phyloP scores from a whole-genome alignment of 768 basidiomycete species.

The Agrocybe chaxingu region DNA sequence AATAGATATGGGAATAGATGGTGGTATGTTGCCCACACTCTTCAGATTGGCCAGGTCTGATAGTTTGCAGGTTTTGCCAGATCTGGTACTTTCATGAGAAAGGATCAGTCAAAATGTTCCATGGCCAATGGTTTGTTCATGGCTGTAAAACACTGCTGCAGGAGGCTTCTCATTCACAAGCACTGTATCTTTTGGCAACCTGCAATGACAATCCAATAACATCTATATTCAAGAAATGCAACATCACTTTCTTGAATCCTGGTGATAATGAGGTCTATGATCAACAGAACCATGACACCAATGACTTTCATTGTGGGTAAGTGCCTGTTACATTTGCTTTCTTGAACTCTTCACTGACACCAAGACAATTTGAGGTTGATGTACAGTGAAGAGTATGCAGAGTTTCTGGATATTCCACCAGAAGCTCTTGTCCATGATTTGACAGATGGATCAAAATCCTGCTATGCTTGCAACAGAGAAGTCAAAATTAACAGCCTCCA shows the following conservation, averaged over 20 bases:
- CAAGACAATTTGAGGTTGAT: slow-evolving; percentile 33
- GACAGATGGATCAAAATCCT: slow-evolving; percentile 24
- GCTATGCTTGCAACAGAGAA: slow-evolving; percentile 46
- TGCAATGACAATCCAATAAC: slow-evolving; percentile 57
- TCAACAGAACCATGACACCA: slow-evolving; percentile 30
- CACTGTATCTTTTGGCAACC: slow-evolving; percentile 49
- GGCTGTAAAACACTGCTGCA: slow-evolving; percentile 65
- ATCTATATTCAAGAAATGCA: slow-evolving; percentile 57
- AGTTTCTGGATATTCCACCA: slow-evolving; percentile 44
- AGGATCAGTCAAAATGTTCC: slow-evolving; percentile 47
- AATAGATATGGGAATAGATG: slow-evolving; percentile 56
- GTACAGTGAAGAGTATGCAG: slow-evolving; percentile 46
- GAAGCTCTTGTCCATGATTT: slow-evolving; percentile 16
- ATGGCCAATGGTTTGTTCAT: slow-evolving; percentile 71
- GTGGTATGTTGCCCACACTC: slow-evolving; percentile 43
- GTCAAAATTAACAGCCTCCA: slow-evolving; percentile 20
- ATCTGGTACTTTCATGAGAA: slow-evolving; percentile 62
- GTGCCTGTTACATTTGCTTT: slow-evolving; percentile 9
- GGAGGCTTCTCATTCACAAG: slow-evolving; percentile 61
- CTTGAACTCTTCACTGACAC: not conserved
- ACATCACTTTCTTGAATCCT: slow-evolving; percentile 37
- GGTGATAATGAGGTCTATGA: slow-evolving; percentile 48
- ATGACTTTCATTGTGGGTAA: slow-evolving; percentile 60
- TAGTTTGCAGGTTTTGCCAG: slow-evolving; percentile 59
- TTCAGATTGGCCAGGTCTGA: not conserved